Base-by-base conservation (phyloP, 2,329 filamentous ascomycete species). In the Claviceps sp. region DNA sequence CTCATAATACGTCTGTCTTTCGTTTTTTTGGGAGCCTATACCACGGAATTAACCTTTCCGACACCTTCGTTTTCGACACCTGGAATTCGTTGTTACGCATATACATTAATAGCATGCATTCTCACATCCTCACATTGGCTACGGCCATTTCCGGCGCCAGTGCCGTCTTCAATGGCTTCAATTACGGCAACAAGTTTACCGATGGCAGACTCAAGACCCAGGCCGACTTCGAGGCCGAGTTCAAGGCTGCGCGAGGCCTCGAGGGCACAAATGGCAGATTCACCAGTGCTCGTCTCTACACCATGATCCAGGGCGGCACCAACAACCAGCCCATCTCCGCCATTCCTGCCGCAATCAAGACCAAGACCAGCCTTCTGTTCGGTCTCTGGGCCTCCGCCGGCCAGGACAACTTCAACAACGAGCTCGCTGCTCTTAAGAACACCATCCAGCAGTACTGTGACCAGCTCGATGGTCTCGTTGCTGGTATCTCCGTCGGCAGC, bases 331-430 rank as follows among this genome's bases (percentile, higher is more conserved):
- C 81, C 60, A 89, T 85, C 62, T 72, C 77, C 42, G 87, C 85
- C 57, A 88, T 95, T 56, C 85, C 84, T 43, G 89, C 89, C 44
- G 89, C 89, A 61, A 89, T 95, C 67, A 78, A 76, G 59, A 87
- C 87, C 61, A 78, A 88, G 60, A 94, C 87, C 2, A 76, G 77
- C 44, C 77, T 96, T 26, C 77, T 96, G 11, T 79, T 95, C 13
- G 89, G 89, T 58, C 72, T 96, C 49, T 95, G 89, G 89, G 80
- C 81, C 9, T 91, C 87, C 0, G 85, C 74, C 42, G 83, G 82
- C 48, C 71, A 78, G 51, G 72, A 68, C 5, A 66, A 65, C 22
- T 82, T 94, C 66, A 69, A 76, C 65, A 86, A 88, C 64, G 89
- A 95, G 70, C 70, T 95, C 47, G 65, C 73, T 2, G 88, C 89